Evolutionary conservation across 2,329 filamentous ascomycete genomes (phyloP).

Genomic region (Neopestalotiopsis clavispora): DNA sequence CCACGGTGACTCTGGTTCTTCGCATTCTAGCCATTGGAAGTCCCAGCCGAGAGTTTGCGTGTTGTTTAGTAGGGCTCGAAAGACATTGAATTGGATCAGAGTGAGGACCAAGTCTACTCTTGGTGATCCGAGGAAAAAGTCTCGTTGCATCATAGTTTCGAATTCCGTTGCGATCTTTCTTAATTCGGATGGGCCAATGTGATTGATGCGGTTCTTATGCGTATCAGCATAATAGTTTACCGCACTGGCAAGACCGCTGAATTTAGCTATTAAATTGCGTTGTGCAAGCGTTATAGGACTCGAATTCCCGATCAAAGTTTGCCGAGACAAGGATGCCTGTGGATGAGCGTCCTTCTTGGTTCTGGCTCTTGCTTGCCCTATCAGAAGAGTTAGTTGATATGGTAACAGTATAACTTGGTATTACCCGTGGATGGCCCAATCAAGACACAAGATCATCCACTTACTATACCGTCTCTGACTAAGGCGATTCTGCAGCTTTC

Average conservation of each 20-base stretch:
- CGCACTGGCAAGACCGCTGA: not conserved
- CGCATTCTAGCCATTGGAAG: conserved; percentile 17
- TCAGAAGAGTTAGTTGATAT: no score
- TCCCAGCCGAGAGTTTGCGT: conserved; percentile 10
- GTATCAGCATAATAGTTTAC: not conserved
- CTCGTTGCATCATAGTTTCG: not conserved
- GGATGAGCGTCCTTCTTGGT: no score
- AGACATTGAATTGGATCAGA: conserved; percentile 19
- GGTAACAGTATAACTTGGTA: no score
- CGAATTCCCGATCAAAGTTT: not conserved
- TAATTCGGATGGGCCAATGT: not conserved
- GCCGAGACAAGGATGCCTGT: no score
- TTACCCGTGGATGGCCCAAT: no score
- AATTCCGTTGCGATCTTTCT: not conserved
- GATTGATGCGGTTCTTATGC: no score
- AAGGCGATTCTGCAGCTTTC: conserved; percentile 20
- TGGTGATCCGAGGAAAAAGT: not conserved
- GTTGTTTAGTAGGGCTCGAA: conserved; percentile 18
- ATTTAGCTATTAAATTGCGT: not conserved
- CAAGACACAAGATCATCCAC: not conserved
- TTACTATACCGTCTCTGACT: conserved; percentile 15
- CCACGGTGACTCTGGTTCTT: not conserved
- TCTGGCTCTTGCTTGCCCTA: no score
- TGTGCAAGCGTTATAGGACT: not conserved
- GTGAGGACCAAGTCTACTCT: conserved; percentile 12